phyloP scores from a whole-genome alignment of 345 rosid genomes.

The Camelina hispida region DNA sequence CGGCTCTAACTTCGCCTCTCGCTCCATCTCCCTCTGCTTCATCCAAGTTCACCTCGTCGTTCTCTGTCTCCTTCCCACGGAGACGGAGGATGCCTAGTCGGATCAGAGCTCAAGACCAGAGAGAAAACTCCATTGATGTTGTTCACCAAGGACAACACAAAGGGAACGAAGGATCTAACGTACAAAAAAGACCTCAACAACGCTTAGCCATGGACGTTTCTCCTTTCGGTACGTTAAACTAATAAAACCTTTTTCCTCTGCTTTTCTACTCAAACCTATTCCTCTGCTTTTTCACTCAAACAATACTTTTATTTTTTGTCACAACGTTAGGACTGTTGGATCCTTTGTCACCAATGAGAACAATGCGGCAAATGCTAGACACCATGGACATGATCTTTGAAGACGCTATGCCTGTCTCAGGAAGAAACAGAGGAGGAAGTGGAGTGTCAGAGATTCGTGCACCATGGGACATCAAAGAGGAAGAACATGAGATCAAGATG shows the following conservation, averaged over 20 bases:
- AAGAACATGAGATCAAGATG: slow-evolving; percentile 73
- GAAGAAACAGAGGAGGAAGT: slow-evolving; percentile 41
- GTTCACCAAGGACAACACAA: slow-evolving; percentile 46
- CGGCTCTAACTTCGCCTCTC: slow-evolving; percentile 40
- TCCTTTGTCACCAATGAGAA: slow-evolving; percentile 73
- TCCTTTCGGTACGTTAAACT: slow-evolving; percentile 61
- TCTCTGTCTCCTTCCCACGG: slow-evolving; percentile 45
- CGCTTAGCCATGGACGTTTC: slow-evolving; percentile 57
- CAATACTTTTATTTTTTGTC: background rate
- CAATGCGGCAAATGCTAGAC: slow-evolving; percentile 81
- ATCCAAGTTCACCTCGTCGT: slow-evolving; percentile 33
- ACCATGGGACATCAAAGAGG: slow-evolving; percentile 90
- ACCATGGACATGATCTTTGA: slow-evolving; percentile 76
- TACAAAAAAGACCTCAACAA: slow-evolving; percentile 55
- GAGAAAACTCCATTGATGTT: slow-evolving; percentile 60
- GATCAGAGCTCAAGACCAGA: slow-evolving; percentile 52
- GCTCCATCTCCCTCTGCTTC: background rate
- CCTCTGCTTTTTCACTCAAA: background rate
- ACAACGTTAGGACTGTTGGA: slow-evolving; percentile 58
- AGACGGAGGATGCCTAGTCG: slow-evolving; percentile 18
- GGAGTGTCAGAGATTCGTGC: slow-evolving; percentile 51
- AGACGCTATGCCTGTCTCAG: slow-evolving; percentile 51
- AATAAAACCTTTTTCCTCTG: background rate
- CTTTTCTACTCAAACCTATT: background rate
- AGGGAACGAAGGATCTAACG: slow-evolving; percentile 49